These are phyloP conservation scores for Elsinoe perseae DNA, from an alignment of 2,329 filamentous ascomycete species.

Conservation along the genomic window DNA sequence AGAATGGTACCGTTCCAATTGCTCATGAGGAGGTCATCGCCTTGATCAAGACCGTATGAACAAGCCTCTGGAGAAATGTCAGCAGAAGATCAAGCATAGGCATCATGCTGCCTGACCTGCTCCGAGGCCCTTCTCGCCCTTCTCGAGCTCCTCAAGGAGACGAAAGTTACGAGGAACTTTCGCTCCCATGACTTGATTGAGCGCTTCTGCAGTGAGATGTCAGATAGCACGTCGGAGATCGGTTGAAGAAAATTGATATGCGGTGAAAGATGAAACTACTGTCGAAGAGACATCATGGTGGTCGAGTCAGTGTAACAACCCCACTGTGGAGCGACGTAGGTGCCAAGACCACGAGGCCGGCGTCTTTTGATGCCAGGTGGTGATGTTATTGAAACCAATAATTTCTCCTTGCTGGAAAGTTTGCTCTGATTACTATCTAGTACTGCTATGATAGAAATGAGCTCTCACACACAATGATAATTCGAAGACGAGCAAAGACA, in stretches of 20 bases:
- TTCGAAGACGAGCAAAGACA: conserved; percentile 31
- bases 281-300: neutral
- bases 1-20: conserved; percentile 99
- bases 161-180: conserved; percentile 94
- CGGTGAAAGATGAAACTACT: conserved; percentile 7
- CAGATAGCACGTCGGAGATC: too few relatives aligned
- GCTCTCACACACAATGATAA: neutral
- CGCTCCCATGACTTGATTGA: conserved; percentile 45
- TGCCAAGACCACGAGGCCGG: neutral
- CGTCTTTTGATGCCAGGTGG: conserved; percentile 11
- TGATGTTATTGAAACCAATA: neutral
- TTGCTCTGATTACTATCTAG: neutral
- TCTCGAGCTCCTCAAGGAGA: conserved; percentile 93
- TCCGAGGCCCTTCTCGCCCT: conserved; percentile 94
- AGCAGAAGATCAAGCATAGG: conserved; percentile 8
- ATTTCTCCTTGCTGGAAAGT: neutral
- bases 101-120: conserved; percentile 51
- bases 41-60: conserved; percentile 90
- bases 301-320: conserved; percentile 7
- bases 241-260: neutral
- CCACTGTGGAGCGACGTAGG: neutral
- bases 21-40: conserved; percentile 91
- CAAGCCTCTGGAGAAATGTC: conserved; percentile 63
- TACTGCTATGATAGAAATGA: neutral
- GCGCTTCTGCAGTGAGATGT: neutral